These are phyloP conservation scores for Salvia splendens DNA, from an alignment of 257 asterid genomes.

Conservation along the genomic window DNA sequence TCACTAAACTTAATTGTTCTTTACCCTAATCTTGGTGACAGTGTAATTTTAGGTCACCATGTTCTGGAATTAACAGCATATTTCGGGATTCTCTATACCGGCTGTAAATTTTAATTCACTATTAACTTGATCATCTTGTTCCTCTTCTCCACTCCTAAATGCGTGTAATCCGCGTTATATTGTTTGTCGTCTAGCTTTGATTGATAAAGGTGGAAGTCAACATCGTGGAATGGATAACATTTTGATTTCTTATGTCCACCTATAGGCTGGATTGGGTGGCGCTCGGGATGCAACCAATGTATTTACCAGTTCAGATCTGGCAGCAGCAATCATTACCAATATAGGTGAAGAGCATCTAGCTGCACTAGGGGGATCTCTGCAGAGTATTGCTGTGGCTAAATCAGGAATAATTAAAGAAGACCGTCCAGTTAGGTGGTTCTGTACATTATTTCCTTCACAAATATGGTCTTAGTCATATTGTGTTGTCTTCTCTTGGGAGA, in stretches of 20 bases:
- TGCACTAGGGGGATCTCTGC: conserved; percentile 94
- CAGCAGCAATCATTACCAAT: conserved; percentile 78
- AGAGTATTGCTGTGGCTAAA: conserved; percentile 88
- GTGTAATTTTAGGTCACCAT: not conserved
- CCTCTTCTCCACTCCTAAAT: not conserved
- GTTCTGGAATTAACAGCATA: too few relatives aligned
- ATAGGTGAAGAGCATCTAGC: conserved; percentile 92
- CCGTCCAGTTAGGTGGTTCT: conserved; percentile 96
- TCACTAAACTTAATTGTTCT: conserved; percentile 6
- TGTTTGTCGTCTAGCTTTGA: conserved; percentile 15
- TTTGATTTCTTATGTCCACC: conserved; percentile 27
- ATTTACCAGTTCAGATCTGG: conserved; percentile 62
- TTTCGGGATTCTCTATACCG: too few relatives aligned
- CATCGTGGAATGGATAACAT: not conserved
- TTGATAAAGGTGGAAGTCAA: not conserved
- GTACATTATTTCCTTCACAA: conserved; percentile 25
- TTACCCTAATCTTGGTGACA: not conserved
- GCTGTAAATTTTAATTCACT: too few relatives aligned
- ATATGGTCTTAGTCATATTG: not conserved
- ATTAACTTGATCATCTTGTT: too few relatives aligned
- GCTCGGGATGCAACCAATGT: conserved; percentile 97
- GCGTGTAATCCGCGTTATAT: conserved; percentile 16
- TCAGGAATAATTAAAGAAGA: conserved; percentile 87
- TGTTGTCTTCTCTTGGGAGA: not conserved
- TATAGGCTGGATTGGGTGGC: conserved; percentile 88